Evolutionary conservation across 1,284 basidiomycete species (phyloP).

Genomic region (Trichosporon coremiiforme): DNA sequence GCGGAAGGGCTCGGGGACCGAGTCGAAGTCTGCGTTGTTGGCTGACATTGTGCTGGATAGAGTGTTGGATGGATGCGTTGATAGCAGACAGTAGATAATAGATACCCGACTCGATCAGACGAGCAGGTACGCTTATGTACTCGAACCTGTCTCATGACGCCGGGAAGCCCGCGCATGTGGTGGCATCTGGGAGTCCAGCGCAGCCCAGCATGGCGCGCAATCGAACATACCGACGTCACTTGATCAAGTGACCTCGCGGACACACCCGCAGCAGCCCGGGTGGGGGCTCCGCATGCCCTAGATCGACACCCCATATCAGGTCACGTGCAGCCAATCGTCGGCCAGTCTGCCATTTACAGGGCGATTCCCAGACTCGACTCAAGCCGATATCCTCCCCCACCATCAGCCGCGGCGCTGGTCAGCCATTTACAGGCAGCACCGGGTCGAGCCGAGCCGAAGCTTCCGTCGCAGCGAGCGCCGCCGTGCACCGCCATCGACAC

Average conservation of each 20-base stretch:
- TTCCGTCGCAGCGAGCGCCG: not conserved
- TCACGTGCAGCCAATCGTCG: constrained; percentile 60
- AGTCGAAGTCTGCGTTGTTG: constrained; percentile 30
- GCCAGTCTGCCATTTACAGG: constrained; percentile 15
- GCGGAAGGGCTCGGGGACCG: constrained; percentile 25
- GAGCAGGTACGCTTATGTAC: constrained; percentile 63
- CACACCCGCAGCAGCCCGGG: constrained; percentile 27
- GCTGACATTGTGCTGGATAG: constrained; percentile 22
- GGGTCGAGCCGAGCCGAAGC: not conserved
- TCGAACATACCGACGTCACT: constrained; percentile 29
- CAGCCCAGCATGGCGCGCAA: constrained; percentile 27
- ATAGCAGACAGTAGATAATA: constrained; percentile 15
- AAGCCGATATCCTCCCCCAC: not conserved
- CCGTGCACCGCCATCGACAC: not conserved
- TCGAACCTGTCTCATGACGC: constrained; percentile 70
- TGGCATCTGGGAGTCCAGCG: constrained; percentile 20
- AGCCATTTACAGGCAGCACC: not conserved
- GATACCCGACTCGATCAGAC: constrained; percentile 52
- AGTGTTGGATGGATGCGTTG: constrained; percentile 23
- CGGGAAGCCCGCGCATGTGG: constrained; percentile 65
- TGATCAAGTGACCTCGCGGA: constrained; percentile 29
- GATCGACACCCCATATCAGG: constrained; percentile 41
- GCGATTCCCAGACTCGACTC: not conserved
- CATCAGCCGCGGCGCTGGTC: not conserved
- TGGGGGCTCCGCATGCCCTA: constrained; percentile 30